Base-by-base conservation (phyloP, 495 filamentous ascomycete genomes). In the Aspergillus olivimuriae region DNA sequence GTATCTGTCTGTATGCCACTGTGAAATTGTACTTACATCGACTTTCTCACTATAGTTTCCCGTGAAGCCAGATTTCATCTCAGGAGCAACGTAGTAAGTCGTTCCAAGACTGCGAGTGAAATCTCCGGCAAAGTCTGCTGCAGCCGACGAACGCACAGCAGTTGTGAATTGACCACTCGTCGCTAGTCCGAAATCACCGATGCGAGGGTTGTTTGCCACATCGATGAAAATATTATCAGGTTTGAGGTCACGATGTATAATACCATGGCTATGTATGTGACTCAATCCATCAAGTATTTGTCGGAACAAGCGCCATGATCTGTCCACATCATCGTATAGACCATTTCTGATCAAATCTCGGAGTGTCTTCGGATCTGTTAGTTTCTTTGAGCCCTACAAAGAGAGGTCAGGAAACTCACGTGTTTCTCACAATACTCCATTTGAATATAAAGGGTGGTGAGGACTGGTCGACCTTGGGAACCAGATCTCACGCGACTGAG, bases 201-300 rank as follows among this genome's bases (percentile, higher is more conserved):
- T 96, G 43, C 89, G 86, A 9, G 94, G 87, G 54, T 94, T 91
- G 34, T 86, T 86, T 2, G 83, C 75, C 24, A 83, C 77, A 55
- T 97, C 94, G 52, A 97, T 92, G 65, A 98, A 98, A 36, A 98
- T 80, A 50, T 98, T 98, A 54, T 98, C 94, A 0, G 92, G 92
- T 56, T 97, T 97, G n/a, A 98, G 73, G 60, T 98, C 92, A 1
- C 92, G 83, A 56, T 98, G 92, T 16, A 98, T 91, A 51, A 98
- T 95, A 34, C 87, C 89, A 41, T 92, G 73, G 24, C 82, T 74
- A 57, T 98, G 92, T 34, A 98, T 89, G 62, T 98, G 89, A 28
- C 76, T 83, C 12, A 98, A 62, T 0, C 92, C 92, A 65, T 97
- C 89, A 2, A 96, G 71, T 10, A 95, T 83, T 58, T 97, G 94